Evolutionary conservation across 2,329 filamentous ascomycete species (phyloP).

Genomic region (Neurospora sp.): DNA sequence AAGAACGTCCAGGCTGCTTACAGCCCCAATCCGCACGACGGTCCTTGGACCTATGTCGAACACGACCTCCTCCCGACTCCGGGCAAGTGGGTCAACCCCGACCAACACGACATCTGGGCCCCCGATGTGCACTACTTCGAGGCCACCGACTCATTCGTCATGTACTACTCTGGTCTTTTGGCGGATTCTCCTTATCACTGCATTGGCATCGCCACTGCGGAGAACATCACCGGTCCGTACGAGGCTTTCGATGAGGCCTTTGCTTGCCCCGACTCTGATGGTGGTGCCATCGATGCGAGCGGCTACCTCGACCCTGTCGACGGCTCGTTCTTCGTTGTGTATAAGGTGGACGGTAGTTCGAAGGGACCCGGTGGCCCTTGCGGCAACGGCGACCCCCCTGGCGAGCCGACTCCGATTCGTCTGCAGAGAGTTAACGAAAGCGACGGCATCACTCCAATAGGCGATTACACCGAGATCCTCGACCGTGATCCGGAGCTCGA

Average conservation of each 20-base stretch:
- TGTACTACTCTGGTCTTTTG: conserved; percentile 37
- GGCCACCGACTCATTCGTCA: conserved; percentile 30
- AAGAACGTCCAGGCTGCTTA: conserved; percentile 38
- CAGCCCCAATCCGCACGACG: conserved; percentile 27
- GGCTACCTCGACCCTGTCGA: conserved; percentile 45
- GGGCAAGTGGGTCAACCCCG: conserved; percentile 33
- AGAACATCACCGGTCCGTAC: conserved; percentile 41
- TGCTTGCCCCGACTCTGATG: conserved; percentile 40
- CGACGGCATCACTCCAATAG: conserved; percentile 43
- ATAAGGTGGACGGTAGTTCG: conserved; percentile 57
- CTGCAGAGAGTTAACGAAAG: conserved; percentile 37
- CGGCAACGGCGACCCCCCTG: conserved; percentile 31
- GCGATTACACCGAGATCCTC: conserved; percentile 36
- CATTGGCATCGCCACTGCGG: conserved; percentile 44
- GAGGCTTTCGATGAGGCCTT: conserved; percentile 35
- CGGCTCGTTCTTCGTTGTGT: conserved; percentile 47
- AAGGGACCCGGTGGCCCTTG: conserved; percentile 34
- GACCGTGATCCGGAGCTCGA: conserved; percentile 31
- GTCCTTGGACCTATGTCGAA: conserved; percentile 26
- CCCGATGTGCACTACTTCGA: conserved; percentile 37
- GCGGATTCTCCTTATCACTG: conserved; percentile 35
- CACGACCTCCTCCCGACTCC: conserved; percentile 36
- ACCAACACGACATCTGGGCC: conserved; percentile 32
- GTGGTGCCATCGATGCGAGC: conserved; percentile 53
- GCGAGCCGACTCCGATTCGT: conserved; percentile 42